A percentile compares a stretch with the other conserved stretches of the same genome.
Conservation (phyloP, 305 asterid species). For the Fraxinus velutina region DNA sequence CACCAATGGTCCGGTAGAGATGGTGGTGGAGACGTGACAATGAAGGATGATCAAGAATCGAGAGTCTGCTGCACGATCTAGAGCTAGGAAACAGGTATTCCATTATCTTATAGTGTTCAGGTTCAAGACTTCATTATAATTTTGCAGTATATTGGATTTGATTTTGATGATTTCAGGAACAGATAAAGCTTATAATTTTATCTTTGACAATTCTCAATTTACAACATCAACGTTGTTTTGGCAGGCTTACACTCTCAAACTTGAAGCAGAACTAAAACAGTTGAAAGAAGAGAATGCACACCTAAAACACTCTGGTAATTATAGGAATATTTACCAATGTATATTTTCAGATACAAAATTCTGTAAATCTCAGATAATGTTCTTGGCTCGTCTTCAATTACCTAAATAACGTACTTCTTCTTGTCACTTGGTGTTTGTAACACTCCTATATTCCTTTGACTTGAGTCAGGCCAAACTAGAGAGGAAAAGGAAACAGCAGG, state of each 20-base stretch:
- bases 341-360: background rate
- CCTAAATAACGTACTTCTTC: background rate
- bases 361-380: background rate
- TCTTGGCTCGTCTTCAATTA: background rate
- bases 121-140: background rate
- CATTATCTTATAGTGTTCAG: background rate
- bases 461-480: constrained; percentile 50
- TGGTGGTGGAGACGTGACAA: constrained; percentile 75
- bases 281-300: constrained; percentile 74
- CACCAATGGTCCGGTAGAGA: constrained; percentile 64
- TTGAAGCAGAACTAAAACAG: constrained; percentile 81
- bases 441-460: background rate
- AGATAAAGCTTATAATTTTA: background rate
- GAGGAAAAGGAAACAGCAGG: constrained; percentile 67
- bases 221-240: background rate
- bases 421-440: background rate
- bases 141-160: background rate
- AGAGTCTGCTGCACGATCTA: constrained; percentile 87
- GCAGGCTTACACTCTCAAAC: constrained; percentile 80
- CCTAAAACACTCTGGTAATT: constrained; percentile 62
- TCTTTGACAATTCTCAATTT: background rate
- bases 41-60: constrained; percentile 79
- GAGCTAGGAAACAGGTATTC: constrained; percentile 78
- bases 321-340: background rate
- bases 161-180: background rate